Base-by-base conservation (phyloP, 331 rosid genomes). In the Pyrus hybrid region DNA sequence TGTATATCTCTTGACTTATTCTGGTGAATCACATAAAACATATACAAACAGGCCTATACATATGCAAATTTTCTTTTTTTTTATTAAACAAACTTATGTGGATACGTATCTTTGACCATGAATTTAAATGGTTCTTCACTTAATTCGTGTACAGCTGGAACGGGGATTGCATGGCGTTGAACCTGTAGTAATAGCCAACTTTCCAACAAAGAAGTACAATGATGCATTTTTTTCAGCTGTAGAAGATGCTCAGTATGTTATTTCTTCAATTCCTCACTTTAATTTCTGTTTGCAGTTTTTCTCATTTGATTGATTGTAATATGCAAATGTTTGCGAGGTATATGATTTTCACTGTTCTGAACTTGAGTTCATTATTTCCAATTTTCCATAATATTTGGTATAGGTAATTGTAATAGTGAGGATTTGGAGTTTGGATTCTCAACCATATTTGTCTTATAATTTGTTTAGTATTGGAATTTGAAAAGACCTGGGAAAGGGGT, bases 161-260 rank as follows among this genome's bases (percentile, higher is more conserved):
- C 85, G 85, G 64, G 97, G 97, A 43, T 86, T 79, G 43, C 91
- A 88, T 77, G 97, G 98, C 66, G 83, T 89, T 63, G 97, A 93
- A 72, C 89, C 93, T 25, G 35, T 49, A 23, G 81, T 81, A 26
- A 80, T 93, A 67, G 93, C 90, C 29, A 89, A 85, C 64, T 91
- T 91, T 83, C 97, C 96, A 2, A 88, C 90, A 51, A 93, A 89
- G 96, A 93, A 89, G 86, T 93, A 75, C 77, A 85, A 82, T 71
- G 96, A 91, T 80, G 87, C 88, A 53, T 85, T 73, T 82, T 93
- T 93, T 83, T 86, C 91, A 43, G 80, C 92, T 13, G 79, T 80
- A 33, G 93, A 87, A 85, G 80, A 86, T 91, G 84, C 93, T 75
- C 98, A 91, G 98, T 93, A 91, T 74, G 97, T 83, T 79, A 72